A percentile compares a stretch with the other conserved stretches of the same genome.
Conservation (phyloP, 1,284 basidiomycete species). For the Ceratobasidium sp. region DNA sequence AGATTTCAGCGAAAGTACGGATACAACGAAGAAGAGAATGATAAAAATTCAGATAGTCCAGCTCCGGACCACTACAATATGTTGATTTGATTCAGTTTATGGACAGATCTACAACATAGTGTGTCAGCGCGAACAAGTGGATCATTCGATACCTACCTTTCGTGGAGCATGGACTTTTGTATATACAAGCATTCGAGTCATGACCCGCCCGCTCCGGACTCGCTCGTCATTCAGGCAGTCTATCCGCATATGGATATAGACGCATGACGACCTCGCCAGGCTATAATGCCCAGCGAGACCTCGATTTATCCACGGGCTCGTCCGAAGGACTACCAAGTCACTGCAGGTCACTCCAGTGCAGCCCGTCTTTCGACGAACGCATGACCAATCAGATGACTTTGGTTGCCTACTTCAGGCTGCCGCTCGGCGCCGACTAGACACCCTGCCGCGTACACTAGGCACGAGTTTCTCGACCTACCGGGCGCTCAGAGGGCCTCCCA, state of each 20-base stretch:
- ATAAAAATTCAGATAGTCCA: too few relatives aligned
- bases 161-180: too few relatives aligned
- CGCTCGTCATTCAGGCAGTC: constrained; percentile 4
- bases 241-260: background rate
- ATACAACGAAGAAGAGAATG: too few relatives aligned
- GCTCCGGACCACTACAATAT: too few relatives aligned
- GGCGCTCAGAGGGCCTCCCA: background rate
- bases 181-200: too few relatives aligned
- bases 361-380: background rate
- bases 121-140: too few relatives aligned
- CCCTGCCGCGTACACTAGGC: background rate
- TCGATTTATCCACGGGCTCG: background rate
- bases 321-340: background rate
- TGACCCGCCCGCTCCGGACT: background rate
- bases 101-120: too few relatives aligned
- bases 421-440: background rate
- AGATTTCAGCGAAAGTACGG: too few relatives aligned
- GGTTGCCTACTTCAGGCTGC: background rate
- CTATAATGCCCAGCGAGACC: background rate
- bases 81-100: too few relatives aligned
- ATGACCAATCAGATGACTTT: background rate
- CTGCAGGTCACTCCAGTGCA: background rate
- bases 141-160: too few relatives aligned
- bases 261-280: background rate
- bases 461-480: background rate